Percentiles rank a stretch among this genome's conserved stretches.
Conservation (phyloP, 495 filamentous ascomycete genomes). For the Filosporella fistucella region DNA sequence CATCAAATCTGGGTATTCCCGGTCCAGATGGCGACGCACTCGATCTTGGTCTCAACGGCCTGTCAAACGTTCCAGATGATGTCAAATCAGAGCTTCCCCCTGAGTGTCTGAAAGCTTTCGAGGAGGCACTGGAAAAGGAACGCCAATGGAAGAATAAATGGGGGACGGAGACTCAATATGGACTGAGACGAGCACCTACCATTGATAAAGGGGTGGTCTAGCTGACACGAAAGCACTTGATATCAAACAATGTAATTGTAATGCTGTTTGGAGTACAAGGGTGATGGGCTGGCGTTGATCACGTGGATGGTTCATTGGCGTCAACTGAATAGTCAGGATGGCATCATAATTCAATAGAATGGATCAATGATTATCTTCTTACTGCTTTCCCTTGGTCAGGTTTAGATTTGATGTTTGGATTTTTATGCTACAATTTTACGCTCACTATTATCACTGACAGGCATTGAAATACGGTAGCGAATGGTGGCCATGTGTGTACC, state of each 20-base stretch:
- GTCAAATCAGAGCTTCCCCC: conserved; percentile 64
- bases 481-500: too few species aligned
- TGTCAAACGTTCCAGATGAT: conserved; percentile 60
- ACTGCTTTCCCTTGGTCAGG: too few species aligned
- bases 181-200: conserved; percentile 36
- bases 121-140: conserved; percentile 57
- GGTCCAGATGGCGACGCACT: conserved; percentile 57
- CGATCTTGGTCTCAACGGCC: conserved; percentile 60
- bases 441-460: too few species aligned
- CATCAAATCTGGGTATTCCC: conserved; percentile 51
- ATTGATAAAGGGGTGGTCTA: conserved; percentile 43
- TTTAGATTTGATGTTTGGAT: too few species aligned
- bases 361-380: too few species aligned
- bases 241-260: not conserved
- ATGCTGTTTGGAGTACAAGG: not conserved
- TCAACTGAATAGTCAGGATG: too few species aligned
- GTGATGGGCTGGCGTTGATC: not conserved
- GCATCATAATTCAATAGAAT: too few species aligned
- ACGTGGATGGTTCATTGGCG: too few species aligned
- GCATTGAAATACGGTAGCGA: too few species aligned
- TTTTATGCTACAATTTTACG: too few species aligned
- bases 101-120: conserved; percentile 66
- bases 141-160: conserved; percentile 68
- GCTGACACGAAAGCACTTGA: not conserved
- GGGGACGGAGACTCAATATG: conserved; percentile 54